Base-by-base conservation (phyloP, 2,329 filamentous ascomycete species). In the Botryosphaeria agaves region DNA sequence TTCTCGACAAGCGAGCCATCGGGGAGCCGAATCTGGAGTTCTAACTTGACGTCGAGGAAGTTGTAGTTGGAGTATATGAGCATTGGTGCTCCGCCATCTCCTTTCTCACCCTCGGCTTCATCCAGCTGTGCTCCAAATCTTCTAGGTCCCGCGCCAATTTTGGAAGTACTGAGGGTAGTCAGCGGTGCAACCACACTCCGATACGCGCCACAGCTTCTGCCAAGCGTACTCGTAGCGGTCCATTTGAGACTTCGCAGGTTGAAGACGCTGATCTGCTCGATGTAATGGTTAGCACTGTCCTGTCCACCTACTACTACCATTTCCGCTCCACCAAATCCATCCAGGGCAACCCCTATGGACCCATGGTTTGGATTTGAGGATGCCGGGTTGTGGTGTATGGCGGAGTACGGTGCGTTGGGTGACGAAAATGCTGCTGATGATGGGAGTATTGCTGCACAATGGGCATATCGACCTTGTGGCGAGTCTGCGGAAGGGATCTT, bases 31-130 rank as follows among this genome's bases (percentile, higher is more conserved):
- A 98, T 72, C 52, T 95, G 89, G 21, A 98, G 61, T 53, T 98
- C 89, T 15, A 98, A 61, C 51, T 93, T 95, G 40, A 98, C 89
- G 44, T 98, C 87, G 32, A 98, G 55, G 46, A 98, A 98, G 54
- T 98, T 95, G 56, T 98, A 98, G 50, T 98, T 98, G 15, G 87
- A 95, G 53, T 98, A 98, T 27, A 98, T 91, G 37, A 98, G 66
- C 84, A 95, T 94, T 3, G 71, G 64, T 5, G 67, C 64, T 11
- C 66, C 68, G 14, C 52, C 55, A 14, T 42, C 45, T 26, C 45
- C 51, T 29, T 46, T 34, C 38, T 56, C 40, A 30, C 46, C 37
- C 44, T 52, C 39, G 32, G 50, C 49, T 34, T 56, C 46, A 15
- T 60, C 52, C 12, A 53, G 42, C 4, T 55, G 48, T 9, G 54